A percentile compares a stretch with the other conserved stretches of the same genome.
These are phyloP conservation scores for Volvox africanus DNA, from an alignment of 139 green algal species.

Conservation along the genomic window DNA sequence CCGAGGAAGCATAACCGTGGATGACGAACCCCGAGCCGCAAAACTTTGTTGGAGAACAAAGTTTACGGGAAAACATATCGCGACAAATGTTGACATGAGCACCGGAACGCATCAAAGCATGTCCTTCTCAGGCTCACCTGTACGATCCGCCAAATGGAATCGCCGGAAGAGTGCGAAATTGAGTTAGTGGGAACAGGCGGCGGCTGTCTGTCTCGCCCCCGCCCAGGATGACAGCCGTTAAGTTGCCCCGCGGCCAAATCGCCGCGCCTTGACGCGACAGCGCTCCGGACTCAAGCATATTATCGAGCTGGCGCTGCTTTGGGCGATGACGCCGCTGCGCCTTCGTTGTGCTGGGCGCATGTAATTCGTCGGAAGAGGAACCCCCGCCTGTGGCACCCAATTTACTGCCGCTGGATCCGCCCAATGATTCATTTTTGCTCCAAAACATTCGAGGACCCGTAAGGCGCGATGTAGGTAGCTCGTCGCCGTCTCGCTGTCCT, in stretches of 20 bases:
- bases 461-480: not conserved
- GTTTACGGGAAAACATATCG: no score
- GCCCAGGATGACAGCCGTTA: slow-evolving; percentile 27
- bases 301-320: not conserved
- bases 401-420: not conserved
- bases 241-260: slow-evolving; percentile 44
- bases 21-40: no score
- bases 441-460: not conserved
- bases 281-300: not conserved
- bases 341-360: not conserved
- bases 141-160: slow-evolving; percentile 96
- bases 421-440: not conserved
- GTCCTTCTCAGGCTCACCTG: not conserved
- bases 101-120: not conserved
- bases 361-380: not conserved
- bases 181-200: slow-evolving; percentile 87
- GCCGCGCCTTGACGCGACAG: not conserved
- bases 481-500: not conserved
- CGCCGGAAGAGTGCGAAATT: slow-evolving; percentile 87
- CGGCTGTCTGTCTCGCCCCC: slow-evolving; percentile 38
- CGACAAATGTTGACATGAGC: no score
- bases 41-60: no score
- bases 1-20: no score
- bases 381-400: not conserved
- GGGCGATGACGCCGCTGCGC: not conserved